Evolutionary conservation across 495 filamentous ascomycete species (phyloP), one percentile per base, ranked within the genome.

Genomic region (Jackrogersella multiformis): DNA sequence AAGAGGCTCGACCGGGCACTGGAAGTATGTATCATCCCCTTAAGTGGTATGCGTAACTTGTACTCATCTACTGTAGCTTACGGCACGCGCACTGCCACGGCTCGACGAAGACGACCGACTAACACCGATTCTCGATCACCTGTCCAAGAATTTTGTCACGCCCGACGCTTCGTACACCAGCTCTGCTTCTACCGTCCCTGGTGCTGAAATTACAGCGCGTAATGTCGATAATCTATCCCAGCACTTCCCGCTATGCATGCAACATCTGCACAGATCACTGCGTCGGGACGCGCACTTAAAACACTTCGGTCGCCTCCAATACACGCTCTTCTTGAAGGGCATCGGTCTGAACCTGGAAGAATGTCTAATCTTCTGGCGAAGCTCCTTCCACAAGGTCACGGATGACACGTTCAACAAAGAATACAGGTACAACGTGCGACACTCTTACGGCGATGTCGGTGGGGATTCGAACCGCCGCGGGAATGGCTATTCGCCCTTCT

Each of bases 101-200:
- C 84, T 99, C 15, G 96, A 99, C 72, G 96, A 99, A 80, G 95
- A 99, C 74, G 93, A 97, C 76, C 91, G 96, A 32, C 86, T 99
- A 15, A 90, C 91, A 0, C 96, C 96, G 0, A 98, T 99, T 74
- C 85, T 99, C 28, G 85, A 92, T 56, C 96, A 99, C 73, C 86
- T 98, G 16, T 92, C 91, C 35, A 91, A 93, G 73, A 94, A 93
- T 77, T 98, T 98, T 75, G 88, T 92, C 62, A 90, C 93, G 5
- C 95, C 95, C 7, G 94, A 97, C 66, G 87, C 91, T 4, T 84
- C 87, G 34, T 95, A 92, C 79, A 81, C 71, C 13, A 82, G 86
- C 21, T 84, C 85, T 58, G 77, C 84, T 13, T 70, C 81, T 10
- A 73, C 77, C 1, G 73, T 84, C 21, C 76, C 80, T 2, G 90